Evolutionary conservation across 2,329 filamentous ascomycete genomes (phyloP).

Genomic region (Paraconiothyrium sp.): DNA sequence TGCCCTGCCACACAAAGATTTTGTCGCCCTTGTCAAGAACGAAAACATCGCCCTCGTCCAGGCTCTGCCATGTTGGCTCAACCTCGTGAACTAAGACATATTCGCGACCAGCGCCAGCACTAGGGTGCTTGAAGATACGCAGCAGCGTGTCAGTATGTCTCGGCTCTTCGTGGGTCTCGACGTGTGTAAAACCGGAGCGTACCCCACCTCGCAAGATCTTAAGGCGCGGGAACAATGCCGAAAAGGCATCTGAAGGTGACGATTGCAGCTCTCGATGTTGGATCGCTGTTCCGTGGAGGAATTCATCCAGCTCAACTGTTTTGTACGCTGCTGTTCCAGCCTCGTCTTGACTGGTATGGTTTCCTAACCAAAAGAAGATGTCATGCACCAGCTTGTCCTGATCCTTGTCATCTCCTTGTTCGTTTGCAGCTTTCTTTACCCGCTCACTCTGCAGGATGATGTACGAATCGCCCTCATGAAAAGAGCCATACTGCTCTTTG

Average conservation of each 20-base stretch:
- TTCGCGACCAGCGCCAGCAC: conserved; percentile 55
- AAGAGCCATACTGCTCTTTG: conserved; percentile 64
- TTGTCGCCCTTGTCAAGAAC: conserved; percentile 70
- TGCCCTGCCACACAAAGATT: conserved; percentile 76
- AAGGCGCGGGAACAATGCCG: conserved; percentile 68
- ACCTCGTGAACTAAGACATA: conserved; percentile 71
- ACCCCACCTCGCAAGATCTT: conserved; percentile 70
- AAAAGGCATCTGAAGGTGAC: conserved; percentile 67
- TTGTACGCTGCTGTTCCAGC: conserved; percentile 75
- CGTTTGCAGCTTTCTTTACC: conserved; percentile 57
- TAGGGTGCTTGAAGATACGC: conserved; percentile 69
- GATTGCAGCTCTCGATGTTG: conserved; percentile 73
- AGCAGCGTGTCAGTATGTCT: conserved; percentile 63
- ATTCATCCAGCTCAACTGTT: conserved; percentile 75
- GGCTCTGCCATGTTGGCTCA: conserved; percentile 67
- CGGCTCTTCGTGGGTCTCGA: conserved; percentile 59
- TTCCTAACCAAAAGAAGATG: conserved; percentile 76
- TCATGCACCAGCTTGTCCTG: conserved; percentile 59
- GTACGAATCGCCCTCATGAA: conserved; percentile 75
- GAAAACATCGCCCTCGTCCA: conserved; percentile 74
- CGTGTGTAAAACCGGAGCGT: conserved; percentile 69
- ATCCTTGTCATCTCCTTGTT: conserved; percentile 32
- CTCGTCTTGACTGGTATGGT: conserved; percentile 73
- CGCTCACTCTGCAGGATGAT: conserved; percentile 70
- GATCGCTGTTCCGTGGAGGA: conserved; percentile 67